Conservation (phyloP, 192 early-diverging fungal species). For the Martensiomyces pterosporus region DNA sequence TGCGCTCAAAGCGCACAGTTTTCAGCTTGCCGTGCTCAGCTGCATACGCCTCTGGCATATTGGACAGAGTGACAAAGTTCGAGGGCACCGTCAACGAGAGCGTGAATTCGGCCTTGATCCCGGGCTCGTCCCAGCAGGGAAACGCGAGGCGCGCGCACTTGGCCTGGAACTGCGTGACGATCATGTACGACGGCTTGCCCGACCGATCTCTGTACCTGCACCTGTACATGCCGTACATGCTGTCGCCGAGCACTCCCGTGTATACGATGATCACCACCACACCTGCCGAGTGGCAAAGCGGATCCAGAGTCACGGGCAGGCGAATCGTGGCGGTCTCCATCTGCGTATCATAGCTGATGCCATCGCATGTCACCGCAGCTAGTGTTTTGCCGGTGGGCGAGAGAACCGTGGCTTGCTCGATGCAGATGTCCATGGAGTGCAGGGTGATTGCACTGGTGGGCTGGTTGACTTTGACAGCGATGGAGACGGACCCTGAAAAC, state of each 20-base stretch:
- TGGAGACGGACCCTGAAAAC: slow-evolving; percentile 69
- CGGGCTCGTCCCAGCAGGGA: slow-evolving; percentile 80
- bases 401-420: slow-evolving; percentile 23
- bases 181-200: slow-evolving; percentile 55
- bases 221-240: slow-evolving; percentile 83
- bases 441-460: slow-evolving; percentile 56
- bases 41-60: slow-evolving; percentile 62
- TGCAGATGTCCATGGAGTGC: slow-evolving; percentile 57
- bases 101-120: slow-evolving; percentile 73
- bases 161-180: slow-evolving; percentile 77
- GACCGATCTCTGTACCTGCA: slow-evolving; percentile 56
- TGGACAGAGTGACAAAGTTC: slow-evolving; percentile 64
- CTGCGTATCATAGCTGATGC: slow-evolving; percentile 5
- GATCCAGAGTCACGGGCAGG: slow-evolving; percentile 23
- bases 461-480: slow-evolving; percentile 55
- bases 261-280: slow-evolving; percentile 55
- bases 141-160: slow-evolving; percentile 66
- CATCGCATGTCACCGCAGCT: background rate
- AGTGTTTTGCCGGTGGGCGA: background rate
- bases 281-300: too few relatives aligned
- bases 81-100: slow-evolving; percentile 58
- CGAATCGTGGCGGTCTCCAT: slow-evolving; percentile 51
- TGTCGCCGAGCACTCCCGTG: slow-evolving; percentile 61
- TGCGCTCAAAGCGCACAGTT: slow-evolving; percentile 63
- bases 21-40: slow-evolving; percentile 38